Evolutionary conservation across 768 basidiomycete species (phyloP), one percentile per base, ranked within the genome.

Genomic region (Leccinum imitatum): DNA sequence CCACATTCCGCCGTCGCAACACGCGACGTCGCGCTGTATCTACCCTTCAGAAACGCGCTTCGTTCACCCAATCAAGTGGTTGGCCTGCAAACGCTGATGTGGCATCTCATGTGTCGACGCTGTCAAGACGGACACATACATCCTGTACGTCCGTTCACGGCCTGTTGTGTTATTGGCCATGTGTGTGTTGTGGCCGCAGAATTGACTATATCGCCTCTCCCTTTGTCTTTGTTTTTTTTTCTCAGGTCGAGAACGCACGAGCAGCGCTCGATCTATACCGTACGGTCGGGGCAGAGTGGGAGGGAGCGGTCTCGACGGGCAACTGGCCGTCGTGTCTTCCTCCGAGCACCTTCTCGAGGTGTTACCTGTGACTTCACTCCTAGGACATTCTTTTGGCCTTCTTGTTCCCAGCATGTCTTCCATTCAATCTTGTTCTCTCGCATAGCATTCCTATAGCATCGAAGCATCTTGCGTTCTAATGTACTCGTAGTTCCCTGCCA

Each of bases 321-420:
- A 84, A 86, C 60, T 93, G 91, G 91, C 90, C 91, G 1, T 87
- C 83, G 59, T 78, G 79, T 56, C 81, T 93, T 53, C 90, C 91
- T 37, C 91, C 91, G 1, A 86, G 84, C 72, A 85, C 86, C 9
- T 93, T 89, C 73, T 91, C 91, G 56, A 83, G 90, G 63, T 93
- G 90, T 71, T 93, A 91, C 69, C 72, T 84, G 55, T 91, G 65
- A 75, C 51, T 56, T 54, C 59, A 33, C 19, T 37, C 52, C 53
- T 33, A 41, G 52, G 37, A 41, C 41, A 48, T 19, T 50, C 25
- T 57, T 59, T 57, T 54, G 50, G 53, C 57, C 58, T 65, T 68
- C 56, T 72, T 68, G 60, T 23, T 46, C 47, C 17, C 37, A 41
- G 37, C 44, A 55, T 48, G 17, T 51, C 44, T 39, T 53, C 27